Evolutionary conservation across 2,329 filamentous ascomycete genomes (phyloP), one percentile per base, ranked within the genome.

Genomic region (Diaporthe destruens): DNA sequence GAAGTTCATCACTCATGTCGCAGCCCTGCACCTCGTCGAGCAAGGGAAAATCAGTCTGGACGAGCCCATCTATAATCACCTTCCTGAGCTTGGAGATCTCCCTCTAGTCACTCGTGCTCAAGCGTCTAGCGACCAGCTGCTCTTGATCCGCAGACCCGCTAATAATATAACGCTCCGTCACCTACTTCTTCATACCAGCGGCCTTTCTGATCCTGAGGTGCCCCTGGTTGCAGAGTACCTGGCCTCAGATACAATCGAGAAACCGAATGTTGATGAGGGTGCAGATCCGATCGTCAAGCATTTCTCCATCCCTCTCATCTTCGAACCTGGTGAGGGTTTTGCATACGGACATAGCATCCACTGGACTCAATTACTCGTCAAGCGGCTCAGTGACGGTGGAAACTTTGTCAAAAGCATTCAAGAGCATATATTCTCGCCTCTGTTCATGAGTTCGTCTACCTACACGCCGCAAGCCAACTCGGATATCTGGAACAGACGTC

Each of bases 151-250:
- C 39, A 44, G 9, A 47, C 23, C 39, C 2, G 12, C 23, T 4
- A 44, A 61, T 7, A 5, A n/a, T n/a, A n/a, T 47, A 32, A 59
- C 57, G 39, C 57, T 61, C 16, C 57, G 57, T 47, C 57, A 8
- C 57, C 57, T 61, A 42, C 36, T 61, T 11, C 39, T 61, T 32
- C 57, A 61, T 44, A 61, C 39, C 16, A 61, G 57, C 57, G 57
- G 57, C 16, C 36, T 47, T 32, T 61, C 39, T 29, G 57, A 47
- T 14, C 39, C 23, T 18, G 57, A 61, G 6, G n/a, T 25, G n/a
- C 56, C n/a, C 18, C 12, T 59, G 34, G 56, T 59, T n/a, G n/a
- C 12, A 36, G 56, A 59, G 36, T 59, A 59, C 42, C 34, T 56
- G 39, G 34, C 55, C 14, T 39, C 32, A 9, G n/a, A 57, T 6